Base-by-base conservation (phyloP, 306 rosid genomes). In the Ceratonia siliqua region DNA sequence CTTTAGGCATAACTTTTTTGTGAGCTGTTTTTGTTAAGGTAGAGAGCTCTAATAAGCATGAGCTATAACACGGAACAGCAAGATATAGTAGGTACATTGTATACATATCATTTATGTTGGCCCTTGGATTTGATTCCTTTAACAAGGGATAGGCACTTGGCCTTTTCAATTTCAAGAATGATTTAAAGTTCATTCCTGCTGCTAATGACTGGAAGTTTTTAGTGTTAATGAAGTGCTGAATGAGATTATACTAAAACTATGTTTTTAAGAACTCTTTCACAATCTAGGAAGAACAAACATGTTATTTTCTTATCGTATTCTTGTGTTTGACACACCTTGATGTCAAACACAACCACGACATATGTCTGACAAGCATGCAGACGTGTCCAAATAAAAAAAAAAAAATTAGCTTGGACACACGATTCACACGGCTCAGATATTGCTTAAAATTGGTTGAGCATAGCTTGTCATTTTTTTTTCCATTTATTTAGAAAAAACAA, bases 1-100 rank as follows among this genome's bases (percentile, higher is more conserved):
- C 72, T 77, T 72, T 77, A 62, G 27, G 1, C 84, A 53, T 50
- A 68, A 65, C 78, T 74, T 81, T 81, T 79, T 82, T 25, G 5
- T 76, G 73, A 63, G 61, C 61, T 63, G 64, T 72, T 68, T 73
- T 61, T 64, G 11, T 70, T 2, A 57, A 62, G 55, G 53, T 35
- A 52, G 27, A 2, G 4, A 8, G 49, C 14, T 45, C 24, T 66
- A 25, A n/a, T 12, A 12, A 6, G n/a, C 13, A 56, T n/a, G 8
- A 21, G 17, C 42, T 48, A 65, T 62, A 24, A 65, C 21, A 28
- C 57, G 42, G 2, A 12, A 56, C 5, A 22, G 3, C 62, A 42
- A 35, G 43, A 57, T 58, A 13, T 41, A 21, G 24, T 64, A 41
- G 4, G 13, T 63, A 63, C 27, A 17, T 58, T 58, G 64, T 5